Evolutionary conservation across 495 filamentous ascomycete species (phyloP), one percentile per base, ranked within the genome.

Genomic region (Lepraria neglecta): DNA sequence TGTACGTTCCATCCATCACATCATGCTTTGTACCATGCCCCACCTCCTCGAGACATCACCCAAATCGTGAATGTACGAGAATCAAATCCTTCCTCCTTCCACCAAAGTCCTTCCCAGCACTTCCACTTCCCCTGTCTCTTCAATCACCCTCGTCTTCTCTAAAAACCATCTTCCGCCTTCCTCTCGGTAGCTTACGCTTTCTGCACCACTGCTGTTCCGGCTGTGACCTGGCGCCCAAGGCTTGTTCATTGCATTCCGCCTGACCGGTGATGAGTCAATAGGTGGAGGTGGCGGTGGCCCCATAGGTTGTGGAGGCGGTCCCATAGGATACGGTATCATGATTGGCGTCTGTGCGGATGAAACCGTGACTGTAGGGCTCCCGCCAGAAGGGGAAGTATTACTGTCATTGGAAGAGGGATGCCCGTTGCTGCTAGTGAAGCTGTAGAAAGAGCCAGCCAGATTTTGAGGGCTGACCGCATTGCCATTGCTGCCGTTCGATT

Each of bases 101-200:
- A 78, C 56, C 24, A 75, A 65, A 57, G 73, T 73, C 42, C 76
- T 59, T 31, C 71, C 74, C 44, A 75, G 47, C 11, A 81, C 63
- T 67, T 82, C 78, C 31, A 80, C 70, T 65, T 79, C 79, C 3
- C 81, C 82, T 52, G 70, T 75, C 64, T 83, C 59, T 1, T 54
- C 54, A 17, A 67, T 71, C 6, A 78, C 80, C 53, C 81, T 72
- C 38, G 81, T 72, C 55, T 80, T 74, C 69, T 85, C 82, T 46
- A 84, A 69, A 4, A 83, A 74, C 83, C 83, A 84, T 54, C 78
- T 72, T 6, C 68, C 75, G 58, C 77, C 77, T 27, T 76, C 77
- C 24, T 71, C 71, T 17, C 78, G 76, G 63, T 86, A 86, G 51
- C 80, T 82, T 35, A 86, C 80, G 56, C 82, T 84, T 56, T 80